phyloP scores from a whole-genome alignment of 352 stramenopile species.

The Phytophthora meadii region DNA sequence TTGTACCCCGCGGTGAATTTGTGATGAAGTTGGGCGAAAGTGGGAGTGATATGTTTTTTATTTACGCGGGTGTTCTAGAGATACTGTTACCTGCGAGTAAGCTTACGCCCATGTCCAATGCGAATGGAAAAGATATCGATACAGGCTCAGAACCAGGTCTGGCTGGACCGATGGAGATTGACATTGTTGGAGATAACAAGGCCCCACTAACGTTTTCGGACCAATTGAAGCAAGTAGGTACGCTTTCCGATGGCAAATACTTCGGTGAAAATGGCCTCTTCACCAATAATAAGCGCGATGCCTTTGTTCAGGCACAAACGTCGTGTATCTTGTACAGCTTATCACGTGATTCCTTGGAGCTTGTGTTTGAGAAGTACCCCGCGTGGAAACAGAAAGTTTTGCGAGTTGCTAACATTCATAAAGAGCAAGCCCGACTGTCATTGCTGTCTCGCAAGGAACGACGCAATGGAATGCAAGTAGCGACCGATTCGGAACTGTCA shows the following conservation, averaged over 20 bases:
- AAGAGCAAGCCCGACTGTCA: constrained; percentile 30
- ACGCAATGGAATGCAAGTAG: too few species aligned
- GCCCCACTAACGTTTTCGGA: constrained; percentile 15
- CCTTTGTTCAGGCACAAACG: constrained; percentile 50
- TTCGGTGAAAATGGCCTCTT: constrained; percentile 68
- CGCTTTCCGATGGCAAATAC: constrained; percentile 55
- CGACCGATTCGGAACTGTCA: too few species aligned
- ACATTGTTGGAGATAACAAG: too few species aligned
- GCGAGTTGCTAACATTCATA: constrained; percentile 60
- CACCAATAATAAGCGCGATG: constrained; percentile 48
- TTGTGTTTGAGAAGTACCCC: constrained; percentile 68
- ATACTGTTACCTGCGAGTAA: constrained; percentile 34
- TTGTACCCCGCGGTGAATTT: constrained; percentile 54
- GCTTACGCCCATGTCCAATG: too few species aligned
- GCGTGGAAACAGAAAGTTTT: constrained; percentile 69
- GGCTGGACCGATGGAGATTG: constrained; percentile 24
- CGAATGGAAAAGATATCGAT: constrained; percentile 3
- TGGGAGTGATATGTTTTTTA: constrained; percentile 66
- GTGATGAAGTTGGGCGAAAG: constrained; percentile 55
- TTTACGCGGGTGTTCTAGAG: constrained; percentile 48
- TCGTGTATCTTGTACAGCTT: constrained; percentile 69
- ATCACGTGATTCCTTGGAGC: constrained; percentile 51
- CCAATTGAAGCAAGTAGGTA: constrained; percentile 63
- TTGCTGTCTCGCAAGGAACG: too few species aligned
- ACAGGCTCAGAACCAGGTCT: constrained; percentile 38